Conservation (phyloP, 805 yeast genomes). For the Schwanniomyces polymorphus region DNA sequence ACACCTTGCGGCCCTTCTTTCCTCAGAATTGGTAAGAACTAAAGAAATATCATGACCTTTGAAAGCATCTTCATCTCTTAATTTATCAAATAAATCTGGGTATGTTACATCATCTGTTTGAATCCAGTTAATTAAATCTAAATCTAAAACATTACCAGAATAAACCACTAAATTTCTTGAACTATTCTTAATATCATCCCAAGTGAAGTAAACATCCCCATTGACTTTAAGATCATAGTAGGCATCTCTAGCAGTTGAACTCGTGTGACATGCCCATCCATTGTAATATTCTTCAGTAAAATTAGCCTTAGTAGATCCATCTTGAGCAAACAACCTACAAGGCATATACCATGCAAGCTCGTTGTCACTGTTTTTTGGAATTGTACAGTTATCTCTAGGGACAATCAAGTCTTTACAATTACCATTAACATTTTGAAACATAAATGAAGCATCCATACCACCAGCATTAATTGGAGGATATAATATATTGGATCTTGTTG, state of each 20-base stretch:
- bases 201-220: slow-evolving; percentile 83
- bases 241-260: slow-evolving; percentile 62
- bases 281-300: slow-evolving; percentile 61
- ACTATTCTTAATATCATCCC: slow-evolving; percentile 79
- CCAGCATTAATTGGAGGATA: slow-evolving; percentile 89
- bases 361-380: slow-evolving; percentile 57
- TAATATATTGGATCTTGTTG: slow-evolving; percentile 66
- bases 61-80: slow-evolving; percentile 54
- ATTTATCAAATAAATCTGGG: slow-evolving; percentile 68
- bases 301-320: slow-evolving; percentile 72
- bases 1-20: slow-evolving; percentile 76
- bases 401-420: slow-evolving; percentile 77
- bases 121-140: slow-evolving; percentile 76
- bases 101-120: slow-evolving; percentile 65
- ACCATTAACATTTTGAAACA: slow-evolving; percentile 91
- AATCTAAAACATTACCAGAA: slow-evolving; percentile 85
- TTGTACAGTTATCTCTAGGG: slow-evolving; percentile 67
- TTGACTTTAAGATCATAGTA: slow-evolving; percentile 58
- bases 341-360: slow-evolving; percentile 96
- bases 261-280: slow-evolving; percentile 93
- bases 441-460: slow-evolving; percentile 78
- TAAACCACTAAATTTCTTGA: slow-evolving; percentile 81
- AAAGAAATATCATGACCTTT: slow-evolving; percentile 82
- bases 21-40: slow-evolving; percentile 63
- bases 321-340: slow-evolving; percentile 67